phyloP scores from a whole-genome alignment of 1,139 yeast genomes.

The Taiozyma sp. region DNA sequence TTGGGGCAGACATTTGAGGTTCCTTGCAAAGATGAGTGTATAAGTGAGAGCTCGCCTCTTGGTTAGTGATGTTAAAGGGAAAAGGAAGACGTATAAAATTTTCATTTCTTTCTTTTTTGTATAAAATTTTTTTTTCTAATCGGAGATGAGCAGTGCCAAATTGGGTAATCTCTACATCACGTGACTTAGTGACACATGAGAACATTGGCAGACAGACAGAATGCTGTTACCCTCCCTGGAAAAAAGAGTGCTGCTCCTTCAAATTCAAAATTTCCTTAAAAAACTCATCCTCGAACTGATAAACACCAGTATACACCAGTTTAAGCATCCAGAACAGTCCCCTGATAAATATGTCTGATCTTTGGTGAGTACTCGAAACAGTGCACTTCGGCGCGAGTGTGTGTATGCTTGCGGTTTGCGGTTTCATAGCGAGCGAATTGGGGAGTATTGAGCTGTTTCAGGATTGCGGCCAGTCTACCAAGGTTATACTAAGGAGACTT shows the following conservation, averaged over 20 bases:
- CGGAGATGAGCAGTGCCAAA: not conserved
- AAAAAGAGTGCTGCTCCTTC: not conserved
- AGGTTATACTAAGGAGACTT: not conserved
- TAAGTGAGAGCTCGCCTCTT: constrained; percentile 25
- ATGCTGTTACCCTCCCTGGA: not conserved
- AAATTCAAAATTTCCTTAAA: not conserved
- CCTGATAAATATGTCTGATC: constrained; percentile 27
- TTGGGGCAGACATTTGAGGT: constrained; percentile 75
- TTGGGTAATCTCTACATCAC: not conserved
- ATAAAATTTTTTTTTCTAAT: not conserved
- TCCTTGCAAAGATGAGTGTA: constrained; percentile 47
- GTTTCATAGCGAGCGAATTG: not conserved
- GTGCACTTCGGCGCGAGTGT: not conserved
- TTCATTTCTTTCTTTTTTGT: not conserved
- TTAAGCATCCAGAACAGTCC: not conserved
- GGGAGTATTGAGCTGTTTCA: not conserved
- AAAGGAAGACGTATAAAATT: not conserved
- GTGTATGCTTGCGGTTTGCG: not conserved
- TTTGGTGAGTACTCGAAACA: constrained; percentile 27
- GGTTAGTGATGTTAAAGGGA: not conserved
- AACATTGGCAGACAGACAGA: not conserved
- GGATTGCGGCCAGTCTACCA: not conserved
- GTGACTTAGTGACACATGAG: not conserved
- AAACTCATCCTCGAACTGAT: constrained; percentile 1
- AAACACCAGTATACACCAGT: not conserved